Conservation (phyloP, 345 rosid species). For the Streptanthus diversifolius region DNA sequence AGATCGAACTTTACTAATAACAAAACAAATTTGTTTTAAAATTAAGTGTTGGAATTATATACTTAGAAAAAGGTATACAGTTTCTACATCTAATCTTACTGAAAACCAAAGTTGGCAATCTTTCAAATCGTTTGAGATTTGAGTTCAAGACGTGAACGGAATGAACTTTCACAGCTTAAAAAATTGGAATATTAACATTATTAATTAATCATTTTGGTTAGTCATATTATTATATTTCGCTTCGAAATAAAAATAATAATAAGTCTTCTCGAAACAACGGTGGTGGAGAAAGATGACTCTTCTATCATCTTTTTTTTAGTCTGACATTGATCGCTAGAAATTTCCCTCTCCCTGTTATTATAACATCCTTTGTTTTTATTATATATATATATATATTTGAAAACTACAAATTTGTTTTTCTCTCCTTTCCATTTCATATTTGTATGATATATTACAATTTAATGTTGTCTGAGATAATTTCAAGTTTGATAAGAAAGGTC, state of each 20-base stretch:
- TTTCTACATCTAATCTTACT: background rate
- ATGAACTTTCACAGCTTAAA: background rate
- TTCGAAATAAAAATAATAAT: conserved; percentile 2
- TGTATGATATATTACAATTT: background rate
- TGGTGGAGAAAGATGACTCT: conserved; percentile 18
- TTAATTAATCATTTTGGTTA: background rate
- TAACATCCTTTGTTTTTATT: background rate
- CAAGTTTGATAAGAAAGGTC: background rate
- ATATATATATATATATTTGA: no score
- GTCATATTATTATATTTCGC: background rate
- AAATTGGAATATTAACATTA: background rate
- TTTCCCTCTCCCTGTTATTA: background rate
- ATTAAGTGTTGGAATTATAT: no score
- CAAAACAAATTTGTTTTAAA: no score
- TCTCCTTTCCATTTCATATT: background rate
- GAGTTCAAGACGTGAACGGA: conserved; percentile 11
- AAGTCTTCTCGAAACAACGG: conserved; percentile 8
- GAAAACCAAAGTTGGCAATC: background rate
- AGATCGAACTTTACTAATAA: no score
- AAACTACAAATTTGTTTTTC: background rate
- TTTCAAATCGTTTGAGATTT: background rate
- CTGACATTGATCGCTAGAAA: conserved; percentile 1
- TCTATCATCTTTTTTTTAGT: background rate
- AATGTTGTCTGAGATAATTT: background rate
- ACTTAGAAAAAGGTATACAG: no score